Conservation (phyloP, 2,329 filamentous ascomycete genomes). For the Cercospora nicotianae region DNA sequence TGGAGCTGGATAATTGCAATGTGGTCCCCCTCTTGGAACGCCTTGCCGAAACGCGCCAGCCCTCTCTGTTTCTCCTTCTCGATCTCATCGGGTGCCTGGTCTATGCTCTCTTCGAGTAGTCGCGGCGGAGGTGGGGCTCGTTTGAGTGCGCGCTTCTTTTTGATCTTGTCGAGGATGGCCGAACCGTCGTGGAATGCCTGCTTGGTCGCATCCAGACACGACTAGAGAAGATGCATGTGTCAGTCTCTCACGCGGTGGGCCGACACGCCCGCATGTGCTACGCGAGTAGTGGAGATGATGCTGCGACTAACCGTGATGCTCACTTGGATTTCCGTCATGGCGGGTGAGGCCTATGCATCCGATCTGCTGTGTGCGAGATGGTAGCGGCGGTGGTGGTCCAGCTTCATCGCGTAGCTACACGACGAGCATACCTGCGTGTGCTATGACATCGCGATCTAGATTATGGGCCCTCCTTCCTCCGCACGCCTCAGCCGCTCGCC, state of each 20-base stretch:
- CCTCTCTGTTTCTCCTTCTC: slow-evolving; percentile 37
- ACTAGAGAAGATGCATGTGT: slow-evolving; percentile 19
- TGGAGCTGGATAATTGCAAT: slow-evolving; percentile 37
- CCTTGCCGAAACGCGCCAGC: slow-evolving; percentile 33
- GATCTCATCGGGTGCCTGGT: slow-evolving; percentile 37
- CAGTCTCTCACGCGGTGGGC: slow-evolving; percentile 7
- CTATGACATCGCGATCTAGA: too few species aligned
- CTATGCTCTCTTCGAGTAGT: slow-evolving; percentile 36
- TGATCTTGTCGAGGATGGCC: slow-evolving; percentile 38
- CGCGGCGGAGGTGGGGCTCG: slow-evolving; percentile 35
- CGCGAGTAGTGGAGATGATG: slow-evolving; percentile 3
- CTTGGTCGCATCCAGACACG: slow-evolving; percentile 32
- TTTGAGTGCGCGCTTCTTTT: slow-evolving; percentile 34
- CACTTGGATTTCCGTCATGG: slow-evolving; percentile 22
- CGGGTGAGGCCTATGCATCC: slow-evolving; percentile 10
- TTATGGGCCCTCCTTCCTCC: too few species aligned
- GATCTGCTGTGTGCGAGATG: neutral
- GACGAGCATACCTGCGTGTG: neutral
- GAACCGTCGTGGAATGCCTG: slow-evolving; percentile 34
- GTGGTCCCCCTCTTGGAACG: slow-evolving; percentile 37
- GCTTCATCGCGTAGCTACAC: neutral
- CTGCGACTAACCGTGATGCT: slow-evolving; percentile 23
- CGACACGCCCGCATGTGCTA: neutral
- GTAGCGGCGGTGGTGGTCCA: neutral
- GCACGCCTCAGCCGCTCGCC: too few species aligned